phyloP scores from a whole-genome alignment of 139 green algal genomes.

The Haematococcus lacustris region DNA sequence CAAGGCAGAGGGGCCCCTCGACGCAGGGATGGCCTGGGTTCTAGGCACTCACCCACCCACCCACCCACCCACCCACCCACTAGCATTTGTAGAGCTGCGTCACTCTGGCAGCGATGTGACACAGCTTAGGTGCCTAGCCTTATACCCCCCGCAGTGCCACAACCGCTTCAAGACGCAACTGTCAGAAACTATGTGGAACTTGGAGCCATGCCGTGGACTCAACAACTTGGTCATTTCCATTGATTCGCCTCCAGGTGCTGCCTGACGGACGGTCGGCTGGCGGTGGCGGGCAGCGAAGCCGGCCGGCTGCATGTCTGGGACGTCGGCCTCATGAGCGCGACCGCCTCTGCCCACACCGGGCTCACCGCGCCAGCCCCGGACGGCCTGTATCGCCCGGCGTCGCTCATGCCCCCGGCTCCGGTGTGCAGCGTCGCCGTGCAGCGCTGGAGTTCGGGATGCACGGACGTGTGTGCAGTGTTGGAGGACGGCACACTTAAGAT shows the following conservation, averaged over 20 bases:
- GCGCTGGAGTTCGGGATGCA: no score
- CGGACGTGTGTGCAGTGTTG: no score
- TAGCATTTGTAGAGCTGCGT: background rate
- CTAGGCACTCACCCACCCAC: constrained; percentile 1
- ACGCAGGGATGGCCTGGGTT: background rate
- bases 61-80: constrained; percentile 1
- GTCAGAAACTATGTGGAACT: background rate
- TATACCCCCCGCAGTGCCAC: background rate
- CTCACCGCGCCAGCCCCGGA: no score
- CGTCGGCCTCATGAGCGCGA: background rate
- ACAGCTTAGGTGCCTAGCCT: no score
- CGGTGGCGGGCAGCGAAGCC: constrained; percentile 45
- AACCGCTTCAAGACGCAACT: background rate
- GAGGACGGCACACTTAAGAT: no score
- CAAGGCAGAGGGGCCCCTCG: background rate
- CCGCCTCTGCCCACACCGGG: no score
- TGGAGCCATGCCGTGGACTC: background rate
- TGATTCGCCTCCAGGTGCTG: constrained; percentile 39
- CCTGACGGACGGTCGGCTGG: constrained; percentile 31
- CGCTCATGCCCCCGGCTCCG: no score
- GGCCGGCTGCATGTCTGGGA: constrained; percentile 15
- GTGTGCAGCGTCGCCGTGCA: no score
- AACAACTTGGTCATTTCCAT: background rate
- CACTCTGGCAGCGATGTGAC: no score
- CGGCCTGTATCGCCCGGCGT: background rate